Percentiles rank a stretch among this genome's conserved stretches.
Evolutionary conservation across 257 asterid species (phyloP).

Genomic region (Solanum lycopersicoides): DNA sequence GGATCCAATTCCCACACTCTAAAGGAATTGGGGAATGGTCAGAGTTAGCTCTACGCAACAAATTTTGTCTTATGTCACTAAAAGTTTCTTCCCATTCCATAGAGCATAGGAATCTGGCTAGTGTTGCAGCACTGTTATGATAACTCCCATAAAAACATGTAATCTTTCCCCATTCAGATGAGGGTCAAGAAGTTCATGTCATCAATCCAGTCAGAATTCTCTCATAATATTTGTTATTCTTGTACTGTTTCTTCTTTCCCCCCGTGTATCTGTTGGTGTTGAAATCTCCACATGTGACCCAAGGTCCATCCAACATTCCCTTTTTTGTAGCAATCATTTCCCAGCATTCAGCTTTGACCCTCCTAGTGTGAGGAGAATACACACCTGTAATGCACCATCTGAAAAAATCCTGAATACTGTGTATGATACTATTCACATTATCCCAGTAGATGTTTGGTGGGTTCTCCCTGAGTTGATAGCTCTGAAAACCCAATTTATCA

Average conservation of each 20-base stretch:
- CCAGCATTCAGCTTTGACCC: neutral
- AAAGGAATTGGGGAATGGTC: neutral
- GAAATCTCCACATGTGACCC: neutral
- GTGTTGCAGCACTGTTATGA: neutral
- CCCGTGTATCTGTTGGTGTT: neutral
- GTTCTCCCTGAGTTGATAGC: neutral
- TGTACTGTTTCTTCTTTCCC: neutral
- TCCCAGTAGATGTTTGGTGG: neutral
- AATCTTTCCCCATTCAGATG: neutral
- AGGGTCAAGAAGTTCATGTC: neutral
- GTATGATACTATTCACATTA: neutral
- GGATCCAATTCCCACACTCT: neutral
- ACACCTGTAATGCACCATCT: neutral
- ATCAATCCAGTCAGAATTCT: neutral
- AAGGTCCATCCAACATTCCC: neutral
- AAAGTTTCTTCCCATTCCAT: neutral
- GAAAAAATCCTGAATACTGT: neutral
- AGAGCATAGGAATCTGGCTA: neutral
- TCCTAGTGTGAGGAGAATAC: neutral
- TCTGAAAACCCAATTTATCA: neutral
- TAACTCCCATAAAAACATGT: neutral
- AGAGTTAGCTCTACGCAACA: neutral
- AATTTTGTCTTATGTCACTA: neutral
- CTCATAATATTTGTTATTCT: neutral
- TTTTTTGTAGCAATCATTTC: no score